phyloP scores from a whole-genome alignment of 1,284 basidiomycete genomes.

The Austroboletus novae-zelandiae region DNA sequence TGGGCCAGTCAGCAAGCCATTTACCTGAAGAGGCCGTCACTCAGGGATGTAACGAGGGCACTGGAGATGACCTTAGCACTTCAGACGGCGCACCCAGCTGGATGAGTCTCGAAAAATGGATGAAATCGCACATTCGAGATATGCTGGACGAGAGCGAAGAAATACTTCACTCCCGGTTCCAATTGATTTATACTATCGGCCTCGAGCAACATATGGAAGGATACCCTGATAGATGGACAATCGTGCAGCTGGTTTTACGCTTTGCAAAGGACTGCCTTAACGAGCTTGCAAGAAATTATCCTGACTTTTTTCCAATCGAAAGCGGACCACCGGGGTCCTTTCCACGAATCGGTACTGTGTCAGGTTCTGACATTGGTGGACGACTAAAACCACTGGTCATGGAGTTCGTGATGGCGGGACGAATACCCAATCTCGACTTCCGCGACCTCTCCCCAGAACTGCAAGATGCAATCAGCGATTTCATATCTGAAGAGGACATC shows the following conservation, averaged over 20 bases:
- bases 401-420: conserved; percentile 26
- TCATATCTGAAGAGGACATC: conserved; percentile 15
- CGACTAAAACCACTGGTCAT: conserved; percentile 22
- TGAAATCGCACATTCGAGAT: conserved; percentile 37
- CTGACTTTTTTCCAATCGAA: conserved; percentile 14
- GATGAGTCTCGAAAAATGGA: conserved; percentile 33
- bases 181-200: conserved; percentile 48
- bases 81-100: conserved; percentile 1
- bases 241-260: conserved; percentile 38
- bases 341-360: conserved; percentile 32
- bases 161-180: conserved; percentile 44
- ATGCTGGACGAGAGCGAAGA: conserved; percentile 54
- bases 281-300: conserved; percentile 3
- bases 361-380: background rate
- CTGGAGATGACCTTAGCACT: background rate
- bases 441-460: background rate
- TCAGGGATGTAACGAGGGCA: background rate
- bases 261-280: conserved; percentile 1
- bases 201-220: conserved; percentile 38
- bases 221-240: conserved; percentile 46
- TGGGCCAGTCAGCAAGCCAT: background rate
- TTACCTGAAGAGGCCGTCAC: background rate
- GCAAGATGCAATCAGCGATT: conserved; percentile 14
- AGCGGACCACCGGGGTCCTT: conserved; percentile 18
- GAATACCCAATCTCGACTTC: conserved; percentile 16